These are phyloP conservation scores for Blastocystis sp. DNA, from an alignment of 352 stramenopile species.

Conservation along the genomic window DNA sequence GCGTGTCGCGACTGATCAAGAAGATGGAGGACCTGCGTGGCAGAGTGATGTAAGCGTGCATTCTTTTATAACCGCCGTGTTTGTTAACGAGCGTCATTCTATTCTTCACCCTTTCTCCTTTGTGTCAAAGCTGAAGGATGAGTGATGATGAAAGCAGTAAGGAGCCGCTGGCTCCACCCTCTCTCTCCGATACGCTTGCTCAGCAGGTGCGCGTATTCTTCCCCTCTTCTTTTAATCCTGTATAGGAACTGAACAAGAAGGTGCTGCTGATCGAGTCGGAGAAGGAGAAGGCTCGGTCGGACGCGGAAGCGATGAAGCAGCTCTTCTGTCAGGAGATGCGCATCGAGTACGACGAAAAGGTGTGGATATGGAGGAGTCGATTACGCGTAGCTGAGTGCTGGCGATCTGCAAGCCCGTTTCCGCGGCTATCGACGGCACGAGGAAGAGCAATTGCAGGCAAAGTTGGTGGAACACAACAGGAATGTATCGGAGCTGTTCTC, in stretches of 20 bases:
- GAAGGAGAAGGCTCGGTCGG: slow-evolving; percentile 13
- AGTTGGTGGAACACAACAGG: slow-evolving; percentile 39
- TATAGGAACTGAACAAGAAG: slow-evolving; percentile 54
- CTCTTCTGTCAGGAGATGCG: slow-evolving; percentile 46
- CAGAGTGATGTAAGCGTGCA: slow-evolving; percentile 82
- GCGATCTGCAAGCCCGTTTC: slow-evolving; percentile 55
- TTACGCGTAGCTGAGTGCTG: slow-evolving; percentile 17
- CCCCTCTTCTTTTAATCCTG: not conserved
- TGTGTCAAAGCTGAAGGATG: not conserved
- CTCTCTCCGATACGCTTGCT: slow-evolving; percentile 11
- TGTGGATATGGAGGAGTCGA: not conserved
- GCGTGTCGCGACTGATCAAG: slow-evolving; percentile 92
- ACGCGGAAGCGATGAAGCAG: slow-evolving; percentile 7
- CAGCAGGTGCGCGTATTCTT: slow-evolving; percentile 32
- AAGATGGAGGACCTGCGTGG: slow-evolving; percentile 97
- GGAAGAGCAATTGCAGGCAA: slow-evolving; percentile 21
- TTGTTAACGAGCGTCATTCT: not conserved
- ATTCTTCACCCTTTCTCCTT: not conserved
- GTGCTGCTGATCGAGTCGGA: slow-evolving; percentile 24
- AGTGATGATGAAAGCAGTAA: not conserved
- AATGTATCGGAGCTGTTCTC: slow-evolving; percentile 57
- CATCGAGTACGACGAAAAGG: not conserved
- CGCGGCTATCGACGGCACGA: slow-evolving; percentile 35
- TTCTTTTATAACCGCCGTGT: not conserved
- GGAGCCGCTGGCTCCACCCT: not conserved